Percentiles rank a stretch among this genome's conserved stretches.
Conservation (phyloP, 176 grass and related monocot species). For the Zizania latifolia region DNA sequence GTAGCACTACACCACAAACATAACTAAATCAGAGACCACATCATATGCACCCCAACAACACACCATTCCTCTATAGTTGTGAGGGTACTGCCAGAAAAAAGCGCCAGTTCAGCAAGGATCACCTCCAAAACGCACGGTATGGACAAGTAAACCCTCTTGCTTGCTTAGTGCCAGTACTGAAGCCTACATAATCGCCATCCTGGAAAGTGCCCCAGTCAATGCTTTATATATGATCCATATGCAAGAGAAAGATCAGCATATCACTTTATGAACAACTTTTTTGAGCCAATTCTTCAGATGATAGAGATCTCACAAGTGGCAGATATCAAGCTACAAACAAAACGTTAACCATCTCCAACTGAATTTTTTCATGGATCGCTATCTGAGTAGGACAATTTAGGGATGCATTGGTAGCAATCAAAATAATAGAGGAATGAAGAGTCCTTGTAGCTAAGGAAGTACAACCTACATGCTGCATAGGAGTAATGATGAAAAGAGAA, state of each 20-base stretch:
- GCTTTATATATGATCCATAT: slow-evolving; percentile 16
- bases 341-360: background rate
- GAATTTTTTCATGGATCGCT: background rate
- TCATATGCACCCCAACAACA: background rate
- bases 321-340: background rate
- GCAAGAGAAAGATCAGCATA: background rate
- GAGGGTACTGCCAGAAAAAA: background rate
- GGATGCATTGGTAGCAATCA: background rate
- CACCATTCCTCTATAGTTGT: background rate
- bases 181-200: background rate
- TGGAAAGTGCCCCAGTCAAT: slow-evolving; percentile 1
- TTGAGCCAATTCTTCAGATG: background rate
- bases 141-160: background rate
- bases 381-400: background rate
- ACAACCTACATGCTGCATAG: background rate
- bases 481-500: background rate
- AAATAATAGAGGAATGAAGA: background rate
- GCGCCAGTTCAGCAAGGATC: slow-evolving; percentile 18
- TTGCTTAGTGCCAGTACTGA: background rate
- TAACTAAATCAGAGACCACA: background rate
- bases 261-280: background rate
- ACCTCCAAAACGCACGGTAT: background rate
- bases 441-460: background rate
- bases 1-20: background rate
- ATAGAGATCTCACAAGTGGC: background rate